Evolutionary conservation across 768 basidiomycete species (phyloP).

Genomic region (Peribolospora kevripleyi): DNA sequence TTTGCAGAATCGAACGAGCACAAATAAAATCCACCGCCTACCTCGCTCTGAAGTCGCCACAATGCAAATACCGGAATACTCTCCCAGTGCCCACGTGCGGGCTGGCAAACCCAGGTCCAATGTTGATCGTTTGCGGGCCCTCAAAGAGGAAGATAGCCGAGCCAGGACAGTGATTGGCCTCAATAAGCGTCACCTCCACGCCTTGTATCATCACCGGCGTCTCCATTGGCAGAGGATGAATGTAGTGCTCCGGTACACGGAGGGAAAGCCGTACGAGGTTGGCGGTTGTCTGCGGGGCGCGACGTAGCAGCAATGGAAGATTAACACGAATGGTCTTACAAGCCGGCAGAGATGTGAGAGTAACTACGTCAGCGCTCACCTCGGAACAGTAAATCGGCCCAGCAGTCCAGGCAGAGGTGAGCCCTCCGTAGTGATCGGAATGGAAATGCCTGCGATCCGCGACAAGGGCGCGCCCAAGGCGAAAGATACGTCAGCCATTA

Average conservation of each 20-base stretch:
- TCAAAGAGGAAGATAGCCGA: conserved; percentile 86
- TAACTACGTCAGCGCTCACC: conserved; percentile 13
- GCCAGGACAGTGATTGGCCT: conserved; percentile 86
- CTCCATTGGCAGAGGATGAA: conserved; percentile 65
- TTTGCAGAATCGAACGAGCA: too few relatives aligned
- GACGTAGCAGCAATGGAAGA: neutral
- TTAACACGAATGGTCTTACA: neutral
- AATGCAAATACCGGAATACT: conserved; percentile 74
- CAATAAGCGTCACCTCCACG: conserved; percentile 75
- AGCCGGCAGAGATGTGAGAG: neutral
- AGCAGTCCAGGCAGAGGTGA: conserved; percentile 63
- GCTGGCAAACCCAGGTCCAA: conserved; percentile 60
- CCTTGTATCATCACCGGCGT: conserved; percentile 50
- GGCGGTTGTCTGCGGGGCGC: conserved; percentile 41
- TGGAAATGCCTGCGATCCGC: conserved; percentile 53
- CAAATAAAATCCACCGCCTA: too few relatives aligned
- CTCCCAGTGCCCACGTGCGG: conserved; percentile 40
- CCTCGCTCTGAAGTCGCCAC: conserved; percentile 35
- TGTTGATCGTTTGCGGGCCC: conserved; percentile 65
- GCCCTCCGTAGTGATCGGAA: conserved; percentile 69
- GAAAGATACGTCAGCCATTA: neutral
- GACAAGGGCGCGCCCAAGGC: conserved; percentile 6
- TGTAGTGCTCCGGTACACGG: conserved; percentile 66
- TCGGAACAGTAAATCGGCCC: conserved; percentile 87
- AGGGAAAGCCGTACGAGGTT: conserved; percentile 82